Evolutionary conservation across 73 alveolate genomes (phyloP).

Genomic region (Stentor roeselii): DNA sequence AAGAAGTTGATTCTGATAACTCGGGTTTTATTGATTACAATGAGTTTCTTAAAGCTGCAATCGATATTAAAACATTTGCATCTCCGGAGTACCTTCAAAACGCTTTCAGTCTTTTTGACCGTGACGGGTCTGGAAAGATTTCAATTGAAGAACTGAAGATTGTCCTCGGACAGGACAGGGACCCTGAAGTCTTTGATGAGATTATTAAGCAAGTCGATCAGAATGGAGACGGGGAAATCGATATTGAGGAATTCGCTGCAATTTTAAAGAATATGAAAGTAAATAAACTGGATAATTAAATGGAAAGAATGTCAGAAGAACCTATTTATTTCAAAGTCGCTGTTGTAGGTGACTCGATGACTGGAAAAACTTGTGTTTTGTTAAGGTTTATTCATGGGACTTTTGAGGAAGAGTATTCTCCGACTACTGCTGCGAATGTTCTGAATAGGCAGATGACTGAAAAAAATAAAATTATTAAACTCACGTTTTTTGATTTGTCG

Average conservation of each 20-base stretch:
- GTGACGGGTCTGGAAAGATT: not conserved
- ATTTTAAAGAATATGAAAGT: too few relatives aligned
- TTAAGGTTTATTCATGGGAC: not conserved
- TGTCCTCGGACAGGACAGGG: not conserved
- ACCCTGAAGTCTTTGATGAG: not conserved
- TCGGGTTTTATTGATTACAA: not conserved
- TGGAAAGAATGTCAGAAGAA: not conserved
- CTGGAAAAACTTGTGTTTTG: not conserved
- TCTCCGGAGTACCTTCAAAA: not conserved
- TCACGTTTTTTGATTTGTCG: not conserved
- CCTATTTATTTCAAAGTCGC: not conserved
- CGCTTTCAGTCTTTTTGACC: not conserved
- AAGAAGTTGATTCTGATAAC: not conserved
- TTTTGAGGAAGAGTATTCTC: not conserved
- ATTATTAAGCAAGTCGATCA: not conserved
- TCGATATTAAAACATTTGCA: not conserved
- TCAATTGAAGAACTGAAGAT: not conserved
- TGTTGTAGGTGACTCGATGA: not conserved
- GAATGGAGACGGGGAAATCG: slow-evolving; percentile 5
- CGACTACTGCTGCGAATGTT: not conserved
- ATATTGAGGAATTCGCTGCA: not conserved
- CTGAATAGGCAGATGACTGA: too few relatives aligned
- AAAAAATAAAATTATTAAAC: too few relatives aligned
- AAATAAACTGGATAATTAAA: too few relatives aligned
- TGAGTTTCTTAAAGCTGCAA: not conserved